phyloP scores from a whole-genome alignment of 176 grass and related monocot species.

The Cenchrus fungigraminus region DNA sequence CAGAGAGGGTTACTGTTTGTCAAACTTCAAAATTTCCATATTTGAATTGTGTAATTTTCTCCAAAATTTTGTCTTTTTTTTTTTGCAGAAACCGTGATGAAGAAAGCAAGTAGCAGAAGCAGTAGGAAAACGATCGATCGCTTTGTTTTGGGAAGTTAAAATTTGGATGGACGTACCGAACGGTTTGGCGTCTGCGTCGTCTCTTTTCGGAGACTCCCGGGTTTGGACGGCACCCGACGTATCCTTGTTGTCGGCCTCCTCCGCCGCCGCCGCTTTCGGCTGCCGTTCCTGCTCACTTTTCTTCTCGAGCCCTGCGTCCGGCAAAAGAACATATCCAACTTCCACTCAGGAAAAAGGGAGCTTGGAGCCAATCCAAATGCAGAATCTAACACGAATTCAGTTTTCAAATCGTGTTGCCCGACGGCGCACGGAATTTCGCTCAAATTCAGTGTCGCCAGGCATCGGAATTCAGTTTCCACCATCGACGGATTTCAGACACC shows the following conservation, averaged over 20 bases:
- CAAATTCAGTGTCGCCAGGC: not conserved
- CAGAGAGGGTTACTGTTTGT: not conserved
- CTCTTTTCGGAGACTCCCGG: constrained; percentile 12
- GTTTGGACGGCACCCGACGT: constrained; percentile 23
- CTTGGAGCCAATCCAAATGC: not conserved
- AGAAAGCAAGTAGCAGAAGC: not conserved
- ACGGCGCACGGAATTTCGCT: not conserved
- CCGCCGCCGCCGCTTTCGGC: not conserved
- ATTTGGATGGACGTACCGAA: constrained; percentile 48
- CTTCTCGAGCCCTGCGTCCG: constrained; percentile 34
- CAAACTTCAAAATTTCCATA: not conserved
- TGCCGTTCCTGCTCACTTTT: constrained; percentile 30
- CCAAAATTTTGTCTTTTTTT: no score
- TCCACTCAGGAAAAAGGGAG: not conserved
- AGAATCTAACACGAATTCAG: not conserved
- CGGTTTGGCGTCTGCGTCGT: constrained; percentile 39
- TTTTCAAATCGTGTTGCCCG: not conserved
- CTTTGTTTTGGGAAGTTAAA: not conserved
- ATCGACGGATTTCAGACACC: not conserved
- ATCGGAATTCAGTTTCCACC: not conserved
- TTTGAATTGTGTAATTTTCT: not conserved
- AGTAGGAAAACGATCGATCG: not conserved
- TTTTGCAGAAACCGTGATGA: not conserved
- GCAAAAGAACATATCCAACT: constrained; percentile 9
- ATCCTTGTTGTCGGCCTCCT: constrained; percentile 9